These are phyloP conservation scores for Fennellomyces sp. DNA, from an alignment of 371 early-diverging fungal species.

Conservation along the genomic window DNA sequence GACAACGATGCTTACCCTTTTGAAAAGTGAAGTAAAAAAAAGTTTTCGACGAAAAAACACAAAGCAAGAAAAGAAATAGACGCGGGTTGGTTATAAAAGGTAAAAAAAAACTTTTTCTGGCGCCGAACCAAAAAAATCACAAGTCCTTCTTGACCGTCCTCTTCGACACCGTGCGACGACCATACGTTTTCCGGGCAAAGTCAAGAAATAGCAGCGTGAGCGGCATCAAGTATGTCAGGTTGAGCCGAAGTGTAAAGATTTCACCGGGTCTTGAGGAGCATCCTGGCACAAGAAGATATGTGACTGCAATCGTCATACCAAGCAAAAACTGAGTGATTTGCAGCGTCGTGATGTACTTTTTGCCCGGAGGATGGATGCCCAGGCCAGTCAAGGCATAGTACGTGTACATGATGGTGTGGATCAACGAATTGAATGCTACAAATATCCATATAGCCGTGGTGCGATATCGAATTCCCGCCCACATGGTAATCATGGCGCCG, in stretches of 20 bases:
- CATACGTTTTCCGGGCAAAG: slow-evolving; percentile 73
- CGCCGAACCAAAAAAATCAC: not conserved
- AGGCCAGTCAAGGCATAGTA: slow-evolving; percentile 82
- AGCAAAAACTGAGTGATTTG: slow-evolving; percentile 89
- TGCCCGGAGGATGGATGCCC: slow-evolving; percentile 79
- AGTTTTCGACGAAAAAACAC: too few species aligned
- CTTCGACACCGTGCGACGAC: too few species aligned
- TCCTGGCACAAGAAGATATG: slow-evolving; percentile 67
- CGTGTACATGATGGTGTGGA: slow-evolving; percentile 89
- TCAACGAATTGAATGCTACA: slow-evolving; percentile 84
- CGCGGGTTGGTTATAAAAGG: too few species aligned
- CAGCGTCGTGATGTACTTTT: slow-evolving; percentile 80
- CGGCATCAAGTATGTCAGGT: slow-evolving; percentile 78
- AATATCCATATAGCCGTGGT: slow-evolving; percentile 86
- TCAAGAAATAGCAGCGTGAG: slow-evolving; percentile 78
- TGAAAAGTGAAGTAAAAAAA: too few species aligned
- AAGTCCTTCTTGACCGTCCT: not conserved
- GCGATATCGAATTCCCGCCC: slow-evolving; percentile 71
- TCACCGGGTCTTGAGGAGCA: slow-evolving; percentile 66
- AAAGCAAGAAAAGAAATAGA: too few species aligned
- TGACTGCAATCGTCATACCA: slow-evolving; percentile 68
- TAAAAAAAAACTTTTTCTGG: not conserved
- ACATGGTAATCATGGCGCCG: slow-evolving; percentile 87
- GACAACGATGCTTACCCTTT: too few species aligned
- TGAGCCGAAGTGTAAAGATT: slow-evolving; percentile 66